Conservation (phyloP, 1,284 basidiomycete species). For the Mycena citricolor region DNA sequence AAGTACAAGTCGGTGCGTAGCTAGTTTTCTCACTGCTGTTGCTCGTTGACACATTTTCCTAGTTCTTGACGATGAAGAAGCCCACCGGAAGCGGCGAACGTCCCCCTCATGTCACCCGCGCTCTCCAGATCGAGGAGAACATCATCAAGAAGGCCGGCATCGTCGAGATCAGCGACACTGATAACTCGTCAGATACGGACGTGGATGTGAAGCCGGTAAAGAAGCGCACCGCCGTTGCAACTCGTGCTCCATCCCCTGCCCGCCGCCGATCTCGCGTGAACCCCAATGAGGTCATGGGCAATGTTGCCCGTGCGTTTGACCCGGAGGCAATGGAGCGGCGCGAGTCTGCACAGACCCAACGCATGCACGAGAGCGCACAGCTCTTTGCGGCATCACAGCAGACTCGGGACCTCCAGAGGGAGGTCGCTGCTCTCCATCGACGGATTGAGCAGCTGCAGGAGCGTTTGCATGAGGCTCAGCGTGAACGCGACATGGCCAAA, state of each 20-base stretch:
- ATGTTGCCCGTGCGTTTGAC: constrained; percentile 1
- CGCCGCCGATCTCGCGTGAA: background rate
- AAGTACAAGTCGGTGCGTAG: constrained; percentile 34
- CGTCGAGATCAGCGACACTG: constrained; percentile 8
- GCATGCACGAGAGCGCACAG: constrained; percentile 3
- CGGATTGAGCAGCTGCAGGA: background rate
- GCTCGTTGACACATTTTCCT: background rate
- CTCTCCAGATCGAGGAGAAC: constrained; percentile 15
- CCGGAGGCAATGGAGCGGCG: background rate
- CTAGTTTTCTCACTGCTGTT: background rate
- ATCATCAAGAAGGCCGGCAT: constrained; percentile 17
- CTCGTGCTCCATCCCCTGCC: constrained; percentile 2
- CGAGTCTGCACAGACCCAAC: background rate
- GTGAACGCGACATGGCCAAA: constrained; percentile 2
- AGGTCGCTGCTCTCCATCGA: background rate
- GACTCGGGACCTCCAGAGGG: background rate
- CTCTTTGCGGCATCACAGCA: constrained; percentile 3
- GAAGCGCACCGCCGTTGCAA: constrained; percentile 1
- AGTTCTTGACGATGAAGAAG: constrained; percentile 11
- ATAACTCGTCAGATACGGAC: background rate
- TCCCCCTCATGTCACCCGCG: constrained; percentile 10
- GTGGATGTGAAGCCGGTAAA: constrained; percentile 4
- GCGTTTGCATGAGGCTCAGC: no score
- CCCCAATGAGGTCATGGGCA: background rate
- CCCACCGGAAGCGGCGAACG: constrained; percentile 14